Evolutionary conservation across 2,329 filamentous ascomycete species (phyloP).

Genomic region (Fusarium sp.): DNA sequence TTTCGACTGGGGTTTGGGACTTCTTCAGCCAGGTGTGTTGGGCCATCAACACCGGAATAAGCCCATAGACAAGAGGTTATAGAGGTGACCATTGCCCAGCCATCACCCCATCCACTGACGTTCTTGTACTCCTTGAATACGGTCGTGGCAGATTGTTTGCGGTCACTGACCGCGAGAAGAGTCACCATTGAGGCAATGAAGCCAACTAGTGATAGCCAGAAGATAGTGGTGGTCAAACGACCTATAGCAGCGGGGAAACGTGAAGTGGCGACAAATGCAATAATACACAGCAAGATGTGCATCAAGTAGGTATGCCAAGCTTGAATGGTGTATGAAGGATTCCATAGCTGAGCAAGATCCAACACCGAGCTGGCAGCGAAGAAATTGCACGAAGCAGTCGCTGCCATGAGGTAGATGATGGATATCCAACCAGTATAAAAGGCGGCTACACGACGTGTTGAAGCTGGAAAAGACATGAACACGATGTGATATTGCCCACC

Average conservation of each 20-base stretch:
- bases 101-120: conserved; percentile 45
- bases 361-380: conserved; percentile 44
- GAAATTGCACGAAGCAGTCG: conserved; percentile 45
- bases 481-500: conserved; percentile 48
- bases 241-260: conserved; percentile 43
- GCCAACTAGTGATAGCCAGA: conserved; percentile 42
- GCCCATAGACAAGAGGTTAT: conserved; percentile 46
- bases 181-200: conserved; percentile 44
- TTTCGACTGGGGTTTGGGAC: conserved; percentile 45
- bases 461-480: conserved; percentile 43
- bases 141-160: conserved; percentile 32
- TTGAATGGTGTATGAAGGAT: conserved; percentile 34
- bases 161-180: conserved; percentile 35
- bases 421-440: conserved; percentile 46
- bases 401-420: conserved; percentile 47
- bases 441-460: conserved; percentile 40
- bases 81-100: conserved; percentile 43
- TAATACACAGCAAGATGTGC: conserved; percentile 42
- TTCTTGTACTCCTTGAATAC: conserved; percentile 44
- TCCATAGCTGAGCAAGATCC: conserved; percentile 41
- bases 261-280: conserved; percentile 38
- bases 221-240: conserved; percentile 39
- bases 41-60: conserved; percentile 39
- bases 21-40: conserved; percentile 44
- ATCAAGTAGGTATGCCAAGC: conserved; percentile 46